A percentile compares a stretch with the other conserved stretches of the same genome.
Evolutionary conservation across 495 filamentous ascomycete genomes (phyloP).

Genomic region (Lophium mytilinum): DNA sequence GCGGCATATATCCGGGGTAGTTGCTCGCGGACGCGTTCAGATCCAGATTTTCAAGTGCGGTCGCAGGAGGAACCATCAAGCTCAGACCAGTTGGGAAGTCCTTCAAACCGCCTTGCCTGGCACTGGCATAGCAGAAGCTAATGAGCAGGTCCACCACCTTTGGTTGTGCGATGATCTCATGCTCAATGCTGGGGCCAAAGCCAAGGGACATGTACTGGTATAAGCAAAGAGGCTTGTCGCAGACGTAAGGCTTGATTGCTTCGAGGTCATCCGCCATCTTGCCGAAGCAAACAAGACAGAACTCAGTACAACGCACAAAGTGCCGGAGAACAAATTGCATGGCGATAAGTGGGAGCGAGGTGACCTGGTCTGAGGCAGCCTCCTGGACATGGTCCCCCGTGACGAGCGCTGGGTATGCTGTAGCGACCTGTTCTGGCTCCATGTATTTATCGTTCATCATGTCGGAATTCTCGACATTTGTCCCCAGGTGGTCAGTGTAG

Average conservation of each 20-base stretch:
- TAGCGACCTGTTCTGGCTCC: slow-evolving; percentile 22
- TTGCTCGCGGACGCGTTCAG: not conserved
- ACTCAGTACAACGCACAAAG: slow-evolving; percentile 75
- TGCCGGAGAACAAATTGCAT: slow-evolving; percentile 77
- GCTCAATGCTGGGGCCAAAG: slow-evolving; percentile 76
- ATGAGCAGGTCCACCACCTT: slow-evolving; percentile 80
- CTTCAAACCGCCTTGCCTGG: slow-evolving; percentile 38
- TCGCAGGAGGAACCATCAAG: slow-evolving; percentile 51
- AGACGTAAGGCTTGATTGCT: slow-evolving; percentile 89
- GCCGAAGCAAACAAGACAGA: slow-evolving; percentile 79
- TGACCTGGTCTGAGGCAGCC: not conserved
- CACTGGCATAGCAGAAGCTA: slow-evolving; percentile 68
- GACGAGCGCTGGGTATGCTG: slow-evolving; percentile 27
- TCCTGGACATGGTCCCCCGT: slow-evolving; percentile 30
- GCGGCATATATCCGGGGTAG: not conserved
- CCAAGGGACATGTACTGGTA: slow-evolving; percentile 90
- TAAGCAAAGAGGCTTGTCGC: slow-evolving; percentile 68
- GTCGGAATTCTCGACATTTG: slow-evolving; percentile 26
- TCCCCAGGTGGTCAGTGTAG: slow-evolving; percentile 41
- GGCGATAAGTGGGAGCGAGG: slow-evolving; percentile 61
- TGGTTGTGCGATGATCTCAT: slow-evolving; percentile 73
- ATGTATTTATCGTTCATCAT: slow-evolving; percentile 34
- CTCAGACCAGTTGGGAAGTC: slow-evolving; percentile 63
- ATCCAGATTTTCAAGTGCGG: slow-evolving; percentile 5
- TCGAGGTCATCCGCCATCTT: slow-evolving; percentile 64